These are phyloP conservation scores for Brassica incana DNA, from an alignment of 345 rosid species.

Conservation along the genomic window DNA sequence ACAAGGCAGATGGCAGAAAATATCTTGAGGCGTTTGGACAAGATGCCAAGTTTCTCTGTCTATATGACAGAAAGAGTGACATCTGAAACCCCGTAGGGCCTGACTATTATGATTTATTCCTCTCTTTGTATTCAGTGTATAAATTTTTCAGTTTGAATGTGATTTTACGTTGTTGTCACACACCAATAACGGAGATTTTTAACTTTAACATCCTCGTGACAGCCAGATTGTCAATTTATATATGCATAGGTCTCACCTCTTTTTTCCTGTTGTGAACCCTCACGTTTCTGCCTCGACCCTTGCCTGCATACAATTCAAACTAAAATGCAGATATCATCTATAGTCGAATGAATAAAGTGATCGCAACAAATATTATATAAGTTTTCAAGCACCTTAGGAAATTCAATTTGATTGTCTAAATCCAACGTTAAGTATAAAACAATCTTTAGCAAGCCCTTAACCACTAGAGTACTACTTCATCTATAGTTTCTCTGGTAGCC, in stretches of 20 bases:
- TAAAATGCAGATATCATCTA: no score
- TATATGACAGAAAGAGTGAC: slow-evolving; percentile 41
- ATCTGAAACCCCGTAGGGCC: slow-evolving; percentile 3
- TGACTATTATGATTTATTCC: slow-evolving; percentile 25
- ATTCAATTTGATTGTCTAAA: background rate
- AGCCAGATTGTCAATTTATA: background rate
- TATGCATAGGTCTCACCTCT: slow-evolving; percentile 17
- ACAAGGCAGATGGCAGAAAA: slow-evolving; percentile 87
- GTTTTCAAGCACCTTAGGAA: background rate
- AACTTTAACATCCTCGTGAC: slow-evolving; percentile 5
- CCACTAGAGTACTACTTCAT: background rate
- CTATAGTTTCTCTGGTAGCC: background rate
- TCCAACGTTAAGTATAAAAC: background rate
- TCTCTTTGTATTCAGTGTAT: slow-evolving; percentile 16
- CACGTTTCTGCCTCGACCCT: no score
- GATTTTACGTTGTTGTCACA: slow-evolving; percentile 13
- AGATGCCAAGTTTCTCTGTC: slow-evolving; percentile 61
- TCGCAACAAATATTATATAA: no score
- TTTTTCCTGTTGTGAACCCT: background rate
- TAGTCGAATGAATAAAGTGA: background rate
- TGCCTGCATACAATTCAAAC: no score
- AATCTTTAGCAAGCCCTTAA: background rate
- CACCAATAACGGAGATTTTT: background rate
- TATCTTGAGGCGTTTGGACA: slow-evolving; percentile 69
- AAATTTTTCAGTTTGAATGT: slow-evolving; percentile 33